A percentile compares a stretch with the other conserved stretches of the same genome.
phyloP scores from a whole-genome alignment of 768 basidiomycete genomes.

The Tricholoma terreum region DNA sequence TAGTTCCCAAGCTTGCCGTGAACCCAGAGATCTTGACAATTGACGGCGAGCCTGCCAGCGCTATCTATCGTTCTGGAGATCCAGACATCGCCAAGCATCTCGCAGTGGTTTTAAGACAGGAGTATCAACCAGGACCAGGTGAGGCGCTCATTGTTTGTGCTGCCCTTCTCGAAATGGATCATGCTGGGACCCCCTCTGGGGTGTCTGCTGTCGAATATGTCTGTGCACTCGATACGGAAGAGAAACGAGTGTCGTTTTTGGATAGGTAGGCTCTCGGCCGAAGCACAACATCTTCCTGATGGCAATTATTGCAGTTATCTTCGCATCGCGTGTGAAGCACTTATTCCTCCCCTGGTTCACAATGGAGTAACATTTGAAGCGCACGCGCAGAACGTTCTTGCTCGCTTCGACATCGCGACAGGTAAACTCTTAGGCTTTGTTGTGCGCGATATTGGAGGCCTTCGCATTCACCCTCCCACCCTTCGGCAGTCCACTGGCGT shows the following conservation, averaged over 20 bases:
- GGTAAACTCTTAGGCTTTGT: conserved; percentile 48
- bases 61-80: conserved; percentile 38
- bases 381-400: conserved; percentile 56
- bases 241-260: conserved; percentile 45
- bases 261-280: conserved; percentile 34
- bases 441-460: conserved; percentile 54
- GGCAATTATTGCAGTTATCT: conserved; percentile 38
- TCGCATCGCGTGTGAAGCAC: conserved; percentile 46
- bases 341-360: conserved; percentile 48
- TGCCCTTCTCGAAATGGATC: conserved; percentile 52
- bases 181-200: conserved; percentile 36
- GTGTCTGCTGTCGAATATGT: conserved; percentile 46
- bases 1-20: conserved; percentile 47
- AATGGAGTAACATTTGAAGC: conserved; percentile 63
- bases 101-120: conserved; percentile 46
- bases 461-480: conserved; percentile 52
- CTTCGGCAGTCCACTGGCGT: conserved; percentile 46
- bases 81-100: conserved; percentile 52
- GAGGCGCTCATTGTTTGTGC: conserved; percentile 50
- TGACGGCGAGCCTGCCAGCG: conserved; percentile 49
- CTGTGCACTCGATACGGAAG: conserved; percentile 43
- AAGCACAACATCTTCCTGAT: neutral
- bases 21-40: conserved; percentile 41
- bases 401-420: conserved; percentile 41
- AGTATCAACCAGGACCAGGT: conserved; percentile 34